Percentiles rank a stretch among this genome's conserved stretches.
phyloP scores from a whole-genome alignment of 1,284 basidiomycete genomes.

The Moesziomyces sp. region DNA sequence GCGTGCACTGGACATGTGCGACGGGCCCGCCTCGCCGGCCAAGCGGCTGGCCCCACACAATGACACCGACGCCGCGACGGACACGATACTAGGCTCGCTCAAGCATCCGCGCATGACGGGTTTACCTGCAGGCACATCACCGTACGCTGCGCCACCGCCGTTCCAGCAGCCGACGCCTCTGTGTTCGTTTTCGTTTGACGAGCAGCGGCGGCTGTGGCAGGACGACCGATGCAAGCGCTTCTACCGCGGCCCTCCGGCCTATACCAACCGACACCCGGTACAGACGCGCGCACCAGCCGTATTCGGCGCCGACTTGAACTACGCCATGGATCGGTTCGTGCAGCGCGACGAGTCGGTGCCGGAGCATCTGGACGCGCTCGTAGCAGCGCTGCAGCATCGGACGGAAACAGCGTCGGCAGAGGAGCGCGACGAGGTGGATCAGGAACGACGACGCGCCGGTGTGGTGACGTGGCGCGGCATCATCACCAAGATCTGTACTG shows the following conservation, averaged over 20 bases:
- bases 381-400: conserved; percentile 32
- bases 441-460: conserved; percentile 62
- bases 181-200: conserved; percentile 56
- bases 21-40: background rate
- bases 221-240: conserved; percentile 46
- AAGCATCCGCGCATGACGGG: conserved; percentile 17
- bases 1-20: conserved; percentile 7
- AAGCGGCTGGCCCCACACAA: conserved; percentile 5
- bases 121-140: conserved; percentile 1
- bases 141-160: conserved; percentile 13
- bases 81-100: conserved; percentile 14
- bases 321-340: conserved; percentile 73
- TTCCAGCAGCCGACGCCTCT: conserved; percentile 50
- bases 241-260: conserved; percentile 50
- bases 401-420: conserved; percentile 17
- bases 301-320: conserved; percentile 63
- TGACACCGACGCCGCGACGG: background rate
- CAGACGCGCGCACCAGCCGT: conserved; percentile 9
- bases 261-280: conserved; percentile 22
- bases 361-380: conserved; percentile 51
- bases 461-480: conserved; percentile 88
- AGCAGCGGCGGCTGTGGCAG: conserved; percentile 34
- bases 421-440: conserved; percentile 25
- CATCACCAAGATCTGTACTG: conserved; percentile 77
- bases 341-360: conserved; percentile 74